Evolutionary conservation across 2,329 filamentous ascomycete species (phyloP).

Genomic region (Sporothrix dimorphospora): DNA sequence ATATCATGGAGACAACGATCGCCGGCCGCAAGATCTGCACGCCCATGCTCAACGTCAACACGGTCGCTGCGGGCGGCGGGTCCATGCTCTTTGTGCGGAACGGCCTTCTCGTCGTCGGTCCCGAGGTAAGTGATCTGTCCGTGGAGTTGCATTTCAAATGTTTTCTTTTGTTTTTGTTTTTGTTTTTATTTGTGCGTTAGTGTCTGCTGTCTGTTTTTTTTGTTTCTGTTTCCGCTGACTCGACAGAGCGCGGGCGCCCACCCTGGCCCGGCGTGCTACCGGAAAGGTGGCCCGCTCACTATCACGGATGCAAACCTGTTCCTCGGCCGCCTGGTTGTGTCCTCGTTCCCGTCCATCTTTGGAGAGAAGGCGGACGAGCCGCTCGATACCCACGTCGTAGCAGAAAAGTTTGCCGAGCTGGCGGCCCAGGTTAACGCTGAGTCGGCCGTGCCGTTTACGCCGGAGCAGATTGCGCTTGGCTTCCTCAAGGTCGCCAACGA

Average conservation of each 20-base stretch:
- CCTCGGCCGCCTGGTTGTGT: conserved; percentile 57
- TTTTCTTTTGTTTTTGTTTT: too few species aligned
- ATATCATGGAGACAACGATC: conserved; percentile 67
- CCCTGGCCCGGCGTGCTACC: conserved; percentile 68
- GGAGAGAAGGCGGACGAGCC: conserved; percentile 68
- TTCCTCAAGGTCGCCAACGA: conserved; percentile 73
- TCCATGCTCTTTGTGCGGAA: conserved; percentile 71
- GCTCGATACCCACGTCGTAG: conserved; percentile 72
- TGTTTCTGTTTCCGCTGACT: too few species aligned
- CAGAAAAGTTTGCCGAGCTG: conserved; percentile 82
- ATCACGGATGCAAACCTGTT: conserved; percentile 69
- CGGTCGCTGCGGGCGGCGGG: conserved; percentile 78
- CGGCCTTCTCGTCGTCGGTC: conserved; percentile 81
- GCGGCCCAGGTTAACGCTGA: conserved; percentile 80
- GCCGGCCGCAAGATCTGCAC: conserved; percentile 94
- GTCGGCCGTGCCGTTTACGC: conserved; percentile 52
- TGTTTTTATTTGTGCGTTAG: too few species aligned
- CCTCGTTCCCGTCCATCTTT: conserved; percentile 71
- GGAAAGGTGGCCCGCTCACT: conserved; percentile 53
- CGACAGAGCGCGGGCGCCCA: conserved; percentile 64
- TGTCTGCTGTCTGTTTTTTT: too few species aligned
- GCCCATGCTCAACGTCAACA: conserved; percentile 91
- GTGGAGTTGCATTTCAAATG: conserved; percentile 38
- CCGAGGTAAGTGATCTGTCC: conserved; percentile 54
- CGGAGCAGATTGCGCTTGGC: conserved; percentile 65